Evolutionary conservation across 805 yeast species (phyloP).

Genomic region (Ogataea degrootiae): DNA sequence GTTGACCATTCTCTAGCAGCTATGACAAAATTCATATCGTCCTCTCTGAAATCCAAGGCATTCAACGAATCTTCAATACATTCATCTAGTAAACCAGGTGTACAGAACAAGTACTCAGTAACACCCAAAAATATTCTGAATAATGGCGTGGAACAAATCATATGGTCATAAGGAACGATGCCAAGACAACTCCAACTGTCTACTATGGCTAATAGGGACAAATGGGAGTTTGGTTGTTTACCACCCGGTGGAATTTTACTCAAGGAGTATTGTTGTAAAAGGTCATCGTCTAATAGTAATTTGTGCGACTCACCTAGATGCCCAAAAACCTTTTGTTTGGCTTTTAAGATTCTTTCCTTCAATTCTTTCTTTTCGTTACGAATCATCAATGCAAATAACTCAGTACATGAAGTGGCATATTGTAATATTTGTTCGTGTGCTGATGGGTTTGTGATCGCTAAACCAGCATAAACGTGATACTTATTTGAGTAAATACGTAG

Average conservation of each 20-base stretch:
- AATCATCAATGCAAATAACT: constrained; percentile 77
- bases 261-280: constrained; percentile 76
- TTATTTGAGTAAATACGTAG: constrained; percentile 86
- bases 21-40: constrained; percentile 86
- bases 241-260: constrained; percentile 65
- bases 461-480: constrained; percentile 98
- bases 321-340: constrained; percentile 74
- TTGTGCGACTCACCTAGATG: constrained; percentile 52
- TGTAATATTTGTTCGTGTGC: constrained; percentile 91
- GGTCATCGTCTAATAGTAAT: constrained; percentile 66
- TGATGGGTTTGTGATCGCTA: constrained; percentile 92
- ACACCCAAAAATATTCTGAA: constrained; percentile 93
- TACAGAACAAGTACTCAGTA: constrained; percentile 83
- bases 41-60: constrained; percentile 70
- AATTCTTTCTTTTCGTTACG: constrained; percentile 60
- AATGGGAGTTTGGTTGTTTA: constrained; percentile 78
- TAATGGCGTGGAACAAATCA: constrained; percentile 91
- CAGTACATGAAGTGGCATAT: constrained; percentile 80
- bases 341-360: constrained; percentile 51
- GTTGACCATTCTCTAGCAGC: constrained; percentile 90
- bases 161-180: constrained; percentile 93
- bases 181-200: constrained; percentile 87
- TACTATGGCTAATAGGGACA: constrained; percentile 83
- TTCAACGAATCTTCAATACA: constrained; percentile 68
- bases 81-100: constrained; percentile 76